Percentiles rank a stretch among this genome's conserved stretches.
These are phyloP conservation scores for Escovopsis weberi DNA, from an alignment of 2,329 filamentous ascomycete species.

Conservation along the genomic window DNA sequence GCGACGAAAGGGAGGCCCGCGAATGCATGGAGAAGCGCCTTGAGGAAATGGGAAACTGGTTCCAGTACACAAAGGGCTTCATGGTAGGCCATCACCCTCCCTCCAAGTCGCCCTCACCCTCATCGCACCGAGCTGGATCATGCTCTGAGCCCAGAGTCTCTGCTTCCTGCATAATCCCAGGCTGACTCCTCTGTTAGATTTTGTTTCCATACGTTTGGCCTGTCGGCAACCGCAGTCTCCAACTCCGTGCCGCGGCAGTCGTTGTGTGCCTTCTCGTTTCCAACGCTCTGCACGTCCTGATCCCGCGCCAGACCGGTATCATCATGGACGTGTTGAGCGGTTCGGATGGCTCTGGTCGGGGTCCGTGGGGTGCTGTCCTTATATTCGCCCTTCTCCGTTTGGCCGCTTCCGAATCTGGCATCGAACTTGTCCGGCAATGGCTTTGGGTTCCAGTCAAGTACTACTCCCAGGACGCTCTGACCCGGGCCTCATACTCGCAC, in stretches of 20 bases:
- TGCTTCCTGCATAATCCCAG: neutral
- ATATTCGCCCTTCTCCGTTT: slow-evolving; percentile 37
- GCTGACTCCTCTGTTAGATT: slow-evolving; percentile 28
- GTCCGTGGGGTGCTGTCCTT: slow-evolving; percentile 37
- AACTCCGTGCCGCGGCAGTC: slow-evolving; percentile 53
- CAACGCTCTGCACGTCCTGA: slow-evolving; percentile 60
- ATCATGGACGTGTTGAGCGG: slow-evolving; percentile 56
- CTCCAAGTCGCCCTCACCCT: neutral
- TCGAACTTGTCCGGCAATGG: slow-evolving; percentile 38
- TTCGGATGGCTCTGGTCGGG: slow-evolving; percentile 23
- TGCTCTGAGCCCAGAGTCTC: neutral
- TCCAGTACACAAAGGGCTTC: slow-evolving; percentile 63
- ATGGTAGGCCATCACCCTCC: slow-evolving; percentile 24
- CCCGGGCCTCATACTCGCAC: slow-evolving; percentile 41
- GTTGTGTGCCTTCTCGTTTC: slow-evolving; percentile 52
- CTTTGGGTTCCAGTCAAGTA: slow-evolving; percentile 44
- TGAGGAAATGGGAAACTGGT: slow-evolving; percentile 63
- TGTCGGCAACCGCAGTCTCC: slow-evolving; percentile 47
- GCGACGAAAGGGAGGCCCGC: slow-evolving; percentile 35
- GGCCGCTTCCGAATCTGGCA: slow-evolving; percentile 38
- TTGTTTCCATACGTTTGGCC: slow-evolving; percentile 75
- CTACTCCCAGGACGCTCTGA: slow-evolving; percentile 39
- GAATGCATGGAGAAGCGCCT: slow-evolving; percentile 52
- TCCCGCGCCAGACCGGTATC: slow-evolving; percentile 69
- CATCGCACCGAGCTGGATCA: neutral